A percentile compares a stretch with the other conserved stretches of the same genome.
Conservation (phyloP, 2,329 filamentous ascomycete species). For the Ceratocystis destructans region DNA sequence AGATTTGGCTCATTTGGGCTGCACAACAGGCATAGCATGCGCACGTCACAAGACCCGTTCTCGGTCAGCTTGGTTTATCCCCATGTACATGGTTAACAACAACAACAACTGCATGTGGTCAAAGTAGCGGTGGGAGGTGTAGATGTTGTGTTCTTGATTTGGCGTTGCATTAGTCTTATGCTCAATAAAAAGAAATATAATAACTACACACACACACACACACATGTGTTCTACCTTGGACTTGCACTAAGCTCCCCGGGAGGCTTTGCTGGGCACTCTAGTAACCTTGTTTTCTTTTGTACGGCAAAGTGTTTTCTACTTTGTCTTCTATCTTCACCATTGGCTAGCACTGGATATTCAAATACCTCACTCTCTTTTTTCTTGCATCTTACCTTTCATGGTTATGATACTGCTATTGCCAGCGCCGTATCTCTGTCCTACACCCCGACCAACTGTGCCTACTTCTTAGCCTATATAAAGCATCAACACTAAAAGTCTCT, state of each 20-base stretch:
- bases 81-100: not conserved
- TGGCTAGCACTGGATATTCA: not conserved
- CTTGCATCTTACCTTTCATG: not conserved
- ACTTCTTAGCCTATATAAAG: not conserved
- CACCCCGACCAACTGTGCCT: not conserved
- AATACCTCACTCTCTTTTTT: not conserved
- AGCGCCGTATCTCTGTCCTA: not conserved
- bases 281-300: not conserved
- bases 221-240: no score
- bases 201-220: not conserved
- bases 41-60: constrained; percentile 1
- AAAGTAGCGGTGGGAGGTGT: not conserved
- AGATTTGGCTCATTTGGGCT: no score
- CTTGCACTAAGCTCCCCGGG: not conserved
- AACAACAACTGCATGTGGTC: no score
- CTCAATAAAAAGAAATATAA: no score
- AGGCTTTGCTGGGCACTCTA: not conserved
- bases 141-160: not conserved
- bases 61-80: not conserved
- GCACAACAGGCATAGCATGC: not conserved
- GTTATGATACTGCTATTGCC: not conserved
- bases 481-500: not conserved
- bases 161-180: not conserved
- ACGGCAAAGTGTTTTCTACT: not conserved
- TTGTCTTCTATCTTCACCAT: not conserved